phyloP scores from a whole-genome alignment of 1,284 basidiomycete species.

The Cutaneotrichosporon dermatis region DNA sequence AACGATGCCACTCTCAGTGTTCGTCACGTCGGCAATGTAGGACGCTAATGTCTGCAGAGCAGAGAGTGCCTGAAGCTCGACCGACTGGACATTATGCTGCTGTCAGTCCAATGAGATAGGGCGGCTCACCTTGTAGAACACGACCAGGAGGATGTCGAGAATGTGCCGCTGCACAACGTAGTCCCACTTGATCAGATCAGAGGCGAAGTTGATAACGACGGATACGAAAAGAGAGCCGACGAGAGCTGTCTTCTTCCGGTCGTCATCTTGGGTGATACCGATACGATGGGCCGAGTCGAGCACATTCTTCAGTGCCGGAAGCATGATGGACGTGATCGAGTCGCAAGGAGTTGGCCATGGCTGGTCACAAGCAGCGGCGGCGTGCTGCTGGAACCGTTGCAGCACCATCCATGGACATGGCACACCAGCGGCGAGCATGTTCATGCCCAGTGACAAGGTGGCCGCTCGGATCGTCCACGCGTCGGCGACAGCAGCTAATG shows the following conservation, averaged over 20 bases:
- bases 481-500: conserved; percentile 27
- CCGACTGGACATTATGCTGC: conserved; percentile 31
- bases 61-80: conserved; percentile 31
- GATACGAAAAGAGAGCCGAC: conserved; percentile 39
- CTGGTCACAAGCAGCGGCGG: conserved; percentile 27
- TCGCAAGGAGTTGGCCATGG: conserved; percentile 24
- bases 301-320: conserved; percentile 31
- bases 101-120: neutral
- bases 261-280: conserved; percentile 15
- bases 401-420: conserved; percentile 25
- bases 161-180: conserved; percentile 28
- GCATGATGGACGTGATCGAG: conserved; percentile 25
- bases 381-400: conserved; percentile 41
- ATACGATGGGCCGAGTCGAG: conserved; percentile 33
- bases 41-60: conserved; percentile 30
- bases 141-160: conserved; percentile 36
- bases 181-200: conserved; percentile 24
- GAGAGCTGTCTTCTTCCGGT: conserved; percentile 22
- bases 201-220: conserved; percentile 31
- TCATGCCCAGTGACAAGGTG: conserved; percentile 30
- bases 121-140: conserved; percentile 37
- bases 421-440: conserved; percentile 37
- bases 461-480: conserved; percentile 28
- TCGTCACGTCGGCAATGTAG: conserved; percentile 20
- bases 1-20: conserved; percentile 32